Evolutionary conservation across 2,329 filamentous ascomycete species (phyloP).

Genomic region (Geosmithia putterillii): DNA sequence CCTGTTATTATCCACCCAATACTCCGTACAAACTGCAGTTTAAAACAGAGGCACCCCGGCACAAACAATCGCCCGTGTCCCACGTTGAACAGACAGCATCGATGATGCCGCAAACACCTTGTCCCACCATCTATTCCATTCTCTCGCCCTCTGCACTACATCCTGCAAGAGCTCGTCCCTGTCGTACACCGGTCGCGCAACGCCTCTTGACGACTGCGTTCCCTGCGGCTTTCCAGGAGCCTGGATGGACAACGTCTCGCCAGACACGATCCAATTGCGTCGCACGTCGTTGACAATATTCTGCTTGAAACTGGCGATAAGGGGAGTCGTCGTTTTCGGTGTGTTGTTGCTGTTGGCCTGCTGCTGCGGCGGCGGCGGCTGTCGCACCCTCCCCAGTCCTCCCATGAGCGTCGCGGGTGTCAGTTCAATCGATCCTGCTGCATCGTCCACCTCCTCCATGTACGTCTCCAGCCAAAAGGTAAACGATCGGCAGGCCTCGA

Average conservation of each 20-base stretch:
- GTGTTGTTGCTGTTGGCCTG: constrained; percentile 2
- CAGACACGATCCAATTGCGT: constrained; percentile 27
- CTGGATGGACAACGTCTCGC: constrained; percentile 21
- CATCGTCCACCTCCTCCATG: neutral
- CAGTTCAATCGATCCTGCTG: neutral
- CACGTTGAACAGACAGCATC: neutral
- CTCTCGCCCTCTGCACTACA: constrained; percentile 15
- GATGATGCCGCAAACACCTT: constrained; percentile 6
- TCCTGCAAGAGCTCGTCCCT: constrained; percentile 14
- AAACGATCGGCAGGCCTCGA: neutral
- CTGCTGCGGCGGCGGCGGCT: neutral
- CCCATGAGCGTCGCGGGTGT: neutral
- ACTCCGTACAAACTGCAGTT: too few relatives aligned
- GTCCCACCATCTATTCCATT: constrained; percentile 22
- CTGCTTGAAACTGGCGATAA: constrained; percentile 20
- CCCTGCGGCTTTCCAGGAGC: constrained; percentile 19
- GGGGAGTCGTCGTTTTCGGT: constrained; percentile 5
- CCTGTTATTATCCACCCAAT: too few relatives aligned
- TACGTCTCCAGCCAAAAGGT: neutral
- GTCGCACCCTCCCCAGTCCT: neutral
- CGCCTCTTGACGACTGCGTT: constrained; percentile 19
- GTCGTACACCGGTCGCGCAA: constrained; percentile 17
- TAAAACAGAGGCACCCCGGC: neutral
- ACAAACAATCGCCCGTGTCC: neutral
- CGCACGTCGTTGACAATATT: constrained; percentile 31